phyloP scores from a whole-genome alignment of 2,329 filamentous ascomycete genomes.

The Calonectria fujianensis region DNA sequence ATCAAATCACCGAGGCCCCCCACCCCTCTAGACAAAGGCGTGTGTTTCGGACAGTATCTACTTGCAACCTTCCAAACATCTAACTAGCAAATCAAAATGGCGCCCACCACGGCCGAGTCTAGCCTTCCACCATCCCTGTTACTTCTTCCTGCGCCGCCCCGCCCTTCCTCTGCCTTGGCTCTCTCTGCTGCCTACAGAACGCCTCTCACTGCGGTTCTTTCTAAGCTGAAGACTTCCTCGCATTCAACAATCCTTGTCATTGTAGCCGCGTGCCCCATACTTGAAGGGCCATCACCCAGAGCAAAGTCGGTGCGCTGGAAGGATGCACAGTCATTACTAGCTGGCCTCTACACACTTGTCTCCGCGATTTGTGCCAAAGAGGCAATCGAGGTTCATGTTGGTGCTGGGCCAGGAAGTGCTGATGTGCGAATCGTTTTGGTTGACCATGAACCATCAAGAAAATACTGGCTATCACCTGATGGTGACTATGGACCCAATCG shows the following conservation, averaged over 20 bases:
- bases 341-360: constrained; percentile 85
- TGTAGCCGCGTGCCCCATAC: constrained; percentile 78
- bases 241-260: constrained; percentile 65
- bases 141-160: constrained; percentile 78
- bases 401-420: constrained; percentile 77
- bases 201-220: constrained; percentile 73
- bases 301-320: constrained; percentile 75
- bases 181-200: constrained; percentile 77
- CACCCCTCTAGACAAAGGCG: background rate
- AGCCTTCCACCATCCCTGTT: constrained; percentile 64
- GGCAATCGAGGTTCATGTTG: constrained; percentile 75
- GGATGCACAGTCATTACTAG: constrained; percentile 83
- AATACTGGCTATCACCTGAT: constrained; percentile 58
- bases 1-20: background rate
- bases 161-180: constrained; percentile 69
- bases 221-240: constrained; percentile 63
- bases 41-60: too few species aligned
- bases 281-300: constrained; percentile 69
- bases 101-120: background rate
- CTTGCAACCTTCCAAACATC: background rate
- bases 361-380: constrained; percentile 81
- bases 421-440: constrained; percentile 86
- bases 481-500: constrained; percentile 65
- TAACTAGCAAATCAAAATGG: constrained; percentile 16
- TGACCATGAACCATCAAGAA: constrained; percentile 70